A percentile compares a stretch with the other conserved stretches of the same genome.
Evolutionary conservation across 2,329 filamentous ascomycete species (phyloP).

Genomic region (Microcyclospora tardicrescens): DNA sequence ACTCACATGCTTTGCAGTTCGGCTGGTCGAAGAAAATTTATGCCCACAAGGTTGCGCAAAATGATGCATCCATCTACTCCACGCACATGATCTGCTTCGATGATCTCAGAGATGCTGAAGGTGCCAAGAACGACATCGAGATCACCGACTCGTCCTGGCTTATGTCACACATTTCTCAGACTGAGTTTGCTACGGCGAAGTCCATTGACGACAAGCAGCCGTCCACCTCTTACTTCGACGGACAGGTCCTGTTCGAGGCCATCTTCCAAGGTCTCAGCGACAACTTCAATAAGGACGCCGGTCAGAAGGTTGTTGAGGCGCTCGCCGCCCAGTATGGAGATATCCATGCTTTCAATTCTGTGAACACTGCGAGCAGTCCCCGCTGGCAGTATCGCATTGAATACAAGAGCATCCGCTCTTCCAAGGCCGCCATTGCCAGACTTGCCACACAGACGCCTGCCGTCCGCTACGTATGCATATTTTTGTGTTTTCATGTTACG

Average conservation of each 20-base stretch:
- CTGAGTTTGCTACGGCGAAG: constrained; percentile 9
- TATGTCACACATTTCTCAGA: constrained; percentile 7
- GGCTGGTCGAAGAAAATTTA: constrained; percentile 7
- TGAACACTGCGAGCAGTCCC: constrained; percentile 4
- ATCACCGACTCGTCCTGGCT: constrained; percentile 4
- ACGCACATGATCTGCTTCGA: constrained; percentile 24
- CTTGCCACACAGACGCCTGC: background rate
- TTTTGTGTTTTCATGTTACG: too few relatives aligned
- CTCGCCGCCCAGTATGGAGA: constrained; percentile 13
- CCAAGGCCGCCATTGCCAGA: constrained; percentile 6
- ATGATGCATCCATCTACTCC: background rate
- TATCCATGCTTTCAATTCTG: constrained; percentile 11
- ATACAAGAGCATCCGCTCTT: constrained; percentile 13
- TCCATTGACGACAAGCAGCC: background rate
- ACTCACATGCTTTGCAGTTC: constrained; percentile 10
- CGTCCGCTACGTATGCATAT: background rate
- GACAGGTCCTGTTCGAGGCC: constrained; percentile 16
- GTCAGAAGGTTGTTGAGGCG: constrained; percentile 5
- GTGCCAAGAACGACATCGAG: constrained; percentile 6
- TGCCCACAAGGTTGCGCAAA: constrained; percentile 2
- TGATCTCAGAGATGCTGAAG: constrained; percentile 22
- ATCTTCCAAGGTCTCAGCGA: constrained; percentile 4
- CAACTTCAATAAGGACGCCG: constrained; percentile 6
- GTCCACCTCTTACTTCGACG: constrained; percentile 10
- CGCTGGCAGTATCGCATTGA: constrained; percentile 17